Evolutionary conservation across 768 basidiomycete species (phyloP), one percentile per base, ranked within the genome.

Genomic region (Suillus americanus): DNA sequence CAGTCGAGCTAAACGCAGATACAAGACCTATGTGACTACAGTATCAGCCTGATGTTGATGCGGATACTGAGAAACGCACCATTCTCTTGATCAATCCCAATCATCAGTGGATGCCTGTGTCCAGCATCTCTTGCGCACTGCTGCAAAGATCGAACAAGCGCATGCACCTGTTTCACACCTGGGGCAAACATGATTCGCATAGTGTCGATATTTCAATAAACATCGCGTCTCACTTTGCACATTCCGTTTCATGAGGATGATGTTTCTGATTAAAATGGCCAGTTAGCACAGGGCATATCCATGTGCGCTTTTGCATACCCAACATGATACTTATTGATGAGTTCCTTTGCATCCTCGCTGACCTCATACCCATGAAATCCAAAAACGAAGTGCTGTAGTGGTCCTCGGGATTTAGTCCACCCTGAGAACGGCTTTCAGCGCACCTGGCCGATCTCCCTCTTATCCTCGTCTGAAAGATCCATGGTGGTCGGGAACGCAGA

Each of bases 21-120:
- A 88, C 87, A 5, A 89, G 79, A 50, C 89, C 89, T 90, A 46
- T 9, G 51, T 9, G 33, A 25, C 30, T 14, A 66, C 37, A 28
- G 41, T 10, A 59, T 37, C n/a, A 59, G 18, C 40, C 25, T 38
- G 8, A 35, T 1, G 3, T 61, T 7, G 14, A 5, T 37, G 48
- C 9, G 16, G 18, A n/a, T 16, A 43, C 12, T 7, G n/a, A 33
- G 37, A 37, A 48, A 5, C 66, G 5, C n/a, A 85, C 89, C 90
- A 68, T 89, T 89, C 71, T 91, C 90, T 72, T 90, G 90, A 76
- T 91, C 89, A 20, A 83, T 90, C 1, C 89, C 89, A 50, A 90
- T 85, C 69, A 90, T 78, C 30, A 91, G 76, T 1, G 87, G 89
- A 9, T 68, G 74, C 14, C 69, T 65, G 59, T 91, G 89, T 0